Evolutionary conservation across 140 eudicot species (phyloP), one percentile per base, ranked within the genome.

Genomic region (Cichorium intybus): DNA sequence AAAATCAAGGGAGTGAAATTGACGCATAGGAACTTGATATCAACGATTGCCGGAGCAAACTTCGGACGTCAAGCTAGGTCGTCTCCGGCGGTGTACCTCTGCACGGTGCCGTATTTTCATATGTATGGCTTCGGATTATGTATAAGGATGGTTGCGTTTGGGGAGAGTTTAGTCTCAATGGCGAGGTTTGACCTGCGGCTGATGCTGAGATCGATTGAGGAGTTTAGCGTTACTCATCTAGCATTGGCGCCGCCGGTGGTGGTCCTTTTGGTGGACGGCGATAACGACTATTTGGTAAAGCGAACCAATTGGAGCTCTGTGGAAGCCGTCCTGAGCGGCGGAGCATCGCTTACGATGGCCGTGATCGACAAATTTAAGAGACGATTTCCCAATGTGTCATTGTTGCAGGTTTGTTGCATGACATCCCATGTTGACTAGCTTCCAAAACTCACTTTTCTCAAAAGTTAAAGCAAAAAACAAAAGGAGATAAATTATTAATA

Each of bases 41-140:
- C 95, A 4, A 4, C 62, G 24, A 15, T 85, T 0, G 80, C 80
- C 21, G 80, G 72, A 23, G 74, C 70, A 8, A n/a, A 51, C 2
- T 67, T 65, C 4, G 47, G 46, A 31, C 76, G 62, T 0, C 75
- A 68, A 49, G 71, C 20, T 0, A 79, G 94, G 21, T 6, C 66
- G 2, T 58, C 81, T 43, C 86, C 86, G 21, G 69, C 77, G n/a
- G 84, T 83, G 64, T 59, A 59, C 33, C 64, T 89, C 48, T 75
- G 75, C 24, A 60, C 78, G 60, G 94, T 80, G 58, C 96, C 96
- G 34, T 85, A 71, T 27, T 88, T 88, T 24, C 96, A 88, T 56
- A 69, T 75, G 0, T 88, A 76, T 29, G 96, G 93, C 3, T 77
- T 84, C 41, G 5, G 15, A 10, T 16, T 69, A 11, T 62, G 74